Base-by-base conservation (phyloP, 2,329 filamentous ascomycete genomes). In the Daldinia sp. region DNA sequence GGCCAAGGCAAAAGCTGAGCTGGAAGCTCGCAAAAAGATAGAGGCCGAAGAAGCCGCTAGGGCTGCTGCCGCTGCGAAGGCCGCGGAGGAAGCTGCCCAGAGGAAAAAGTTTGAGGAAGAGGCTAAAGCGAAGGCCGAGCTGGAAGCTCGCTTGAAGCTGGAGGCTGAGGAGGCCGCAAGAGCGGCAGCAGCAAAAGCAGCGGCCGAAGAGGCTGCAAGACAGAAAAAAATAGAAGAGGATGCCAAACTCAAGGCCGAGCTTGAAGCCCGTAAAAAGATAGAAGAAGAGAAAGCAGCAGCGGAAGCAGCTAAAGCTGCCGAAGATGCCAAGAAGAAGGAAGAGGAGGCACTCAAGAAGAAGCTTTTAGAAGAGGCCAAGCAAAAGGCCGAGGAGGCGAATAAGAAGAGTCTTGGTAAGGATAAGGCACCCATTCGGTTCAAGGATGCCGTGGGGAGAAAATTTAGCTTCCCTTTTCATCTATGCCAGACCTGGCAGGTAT, bases 381-480 rank as follows among this genome's bases (percentile, higher is more conserved):
- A 71, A 29, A 82, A 82, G 70, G 76, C 78, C 7, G 76, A 80
- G 35, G 81, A 82, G 64, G 79, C 77, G 1, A 73, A 72, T 11
- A 78, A 77, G 66, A 81, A 81, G 68, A 77, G 77, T 8, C 78
- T 83, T 48, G 83, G 83, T 64, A 84, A 84, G 63, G 85, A 89
- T 37, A 91, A 92, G 76, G 82, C 88, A 41, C 92, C 91, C 2
- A 92, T 97, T 75, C 90, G 89, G 69, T 96, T 96, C 80, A 96
- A 96, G 78, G 94, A 97, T 75, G 93, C 93, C 0, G 88, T 97
- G 13, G 92, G 92, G 29, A 86, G 94, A 68, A 97, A 96, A 77
- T 97, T 96, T 76, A 95, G 88, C 77, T 97, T 97, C 73, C 94
- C 94, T 1, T 97, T 90, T 78, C 87, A 94, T 66, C 77, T 96